Percentiles rank a stretch among this genome's conserved stretches.
Conservation (phyloP, 2,329 filamentous ascomycete genomes). For the Colletotrichum sublineola region DNA sequence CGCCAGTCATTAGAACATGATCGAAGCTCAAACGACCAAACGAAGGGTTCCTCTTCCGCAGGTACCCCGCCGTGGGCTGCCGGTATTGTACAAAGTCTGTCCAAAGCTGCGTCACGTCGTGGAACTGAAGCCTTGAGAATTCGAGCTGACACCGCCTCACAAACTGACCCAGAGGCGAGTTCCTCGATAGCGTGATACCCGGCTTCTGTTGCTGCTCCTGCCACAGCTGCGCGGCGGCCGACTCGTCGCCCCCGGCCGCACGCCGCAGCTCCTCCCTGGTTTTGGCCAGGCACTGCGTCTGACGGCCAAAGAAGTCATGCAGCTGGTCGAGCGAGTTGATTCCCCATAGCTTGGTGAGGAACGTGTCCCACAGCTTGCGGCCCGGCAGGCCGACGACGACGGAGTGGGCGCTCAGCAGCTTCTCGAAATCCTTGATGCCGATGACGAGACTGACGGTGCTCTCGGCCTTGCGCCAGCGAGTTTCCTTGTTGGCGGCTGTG, state of each 20-base stretch:
- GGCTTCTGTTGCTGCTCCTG: constrained; percentile 51
- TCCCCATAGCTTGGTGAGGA: constrained; percentile 85
- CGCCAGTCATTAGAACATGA: constrained; percentile 64
- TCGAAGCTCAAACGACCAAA: constrained; percentile 71
- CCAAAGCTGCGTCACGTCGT: constrained; percentile 85
- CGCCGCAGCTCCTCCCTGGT: constrained; percentile 71
- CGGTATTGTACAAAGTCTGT: constrained; percentile 85
- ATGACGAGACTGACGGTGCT: constrained; percentile 65
- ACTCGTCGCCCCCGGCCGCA: constrained; percentile 64
- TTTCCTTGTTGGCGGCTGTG: constrained; percentile 45
- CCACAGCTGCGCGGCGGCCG: constrained; percentile 45
- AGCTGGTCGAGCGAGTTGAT: constrained; percentile 86
- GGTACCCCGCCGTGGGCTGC: constrained; percentile 76
- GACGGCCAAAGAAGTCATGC: constrained; percentile 78
- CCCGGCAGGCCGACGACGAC: constrained; percentile 74
- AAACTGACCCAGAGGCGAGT: constrained; percentile 85
- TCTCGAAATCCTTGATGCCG: constrained; percentile 71
- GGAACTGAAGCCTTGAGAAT: constrained; percentile 83
- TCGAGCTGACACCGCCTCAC: constrained; percentile 83
- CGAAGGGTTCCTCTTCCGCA: constrained; percentile 73
- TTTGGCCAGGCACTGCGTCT: constrained; percentile 70
- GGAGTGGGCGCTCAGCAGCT: constrained; percentile 65
- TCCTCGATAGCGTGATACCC: constrained; percentile 74
- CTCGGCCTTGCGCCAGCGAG: constrained; percentile 64
- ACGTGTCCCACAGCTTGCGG: constrained; percentile 87